Evolutionary conservation across 192 early-diverging fungal species (phyloP), one percentile per base, ranked within the genome.

Genomic region (Polychytrium aggregatum): DNA sequence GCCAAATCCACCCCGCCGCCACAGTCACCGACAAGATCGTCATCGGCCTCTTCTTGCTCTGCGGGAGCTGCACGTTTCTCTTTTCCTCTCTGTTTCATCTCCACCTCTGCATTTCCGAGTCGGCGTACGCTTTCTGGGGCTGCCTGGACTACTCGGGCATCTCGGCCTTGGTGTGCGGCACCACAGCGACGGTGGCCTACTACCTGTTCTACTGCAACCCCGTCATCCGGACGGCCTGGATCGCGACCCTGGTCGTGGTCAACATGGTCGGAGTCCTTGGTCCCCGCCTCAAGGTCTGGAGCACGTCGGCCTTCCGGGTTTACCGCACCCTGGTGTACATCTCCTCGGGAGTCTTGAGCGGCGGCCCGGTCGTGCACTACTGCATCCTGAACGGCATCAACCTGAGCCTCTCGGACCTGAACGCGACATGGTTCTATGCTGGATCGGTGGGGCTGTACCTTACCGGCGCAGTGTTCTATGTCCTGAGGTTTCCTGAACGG

Each of bases 91-190:
- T 56, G 4, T 64, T 49, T 37, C 63, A 65, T 30, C 38, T 65
- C 16, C 63, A 65, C 43, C 40, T 59, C 17, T 35, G 46, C 31
- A 49, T 60, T 29, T 53, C 50, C 3, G 30, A 44, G 28, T 52
- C 50, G 8, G 57, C 58, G 7, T 55, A 44, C 24, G 30, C 31
- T 2, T 44, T 53, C 31, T 65, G n/a, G 18, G 57, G 57, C 0
- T 65, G 63, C 30, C 43, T 49, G 38, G 63, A 65, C 47, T 60
- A 60, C 42, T 42, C 48, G n/a, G 63, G 57, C 42, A 59, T 59
- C 34, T 48, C 45, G 42, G 57, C 57, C n/a, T 51, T 27, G 5
- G 44, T 59, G 8, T 42, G 21, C 17, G 57, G 57, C 2, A 43
- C 41, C 4, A 11, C 37, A 10, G 9, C 24, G 5, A 8, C 57